Base-by-base conservation (phyloP, 805 yeast genomes). In the Saccharomycopsis oosterbeekiorum region DNA sequence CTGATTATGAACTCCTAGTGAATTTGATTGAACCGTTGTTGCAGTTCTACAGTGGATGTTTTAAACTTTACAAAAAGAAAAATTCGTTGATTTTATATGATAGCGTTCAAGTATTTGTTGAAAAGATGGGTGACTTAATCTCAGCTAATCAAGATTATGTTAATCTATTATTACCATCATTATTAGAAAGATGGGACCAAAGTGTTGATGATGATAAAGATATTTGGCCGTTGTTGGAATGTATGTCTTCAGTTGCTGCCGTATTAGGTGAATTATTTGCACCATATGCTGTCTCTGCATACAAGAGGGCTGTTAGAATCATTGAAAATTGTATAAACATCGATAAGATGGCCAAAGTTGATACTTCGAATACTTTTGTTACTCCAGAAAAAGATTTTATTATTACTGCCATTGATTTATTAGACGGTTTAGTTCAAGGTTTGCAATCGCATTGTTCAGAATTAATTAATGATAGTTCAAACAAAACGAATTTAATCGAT, bases 351-450 rank as follows among this genome's bases (percentile, higher is more conserved):
- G 80, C 86, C 42, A 81, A 80, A 39, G 77, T 80, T 24, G 86
- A 90, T 69, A 91, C 94, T 9, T 76, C 77, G 11, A 77, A 84
- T 56, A 54, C 50, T 19, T 47, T 47, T 24, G 84, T 82, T 34
- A 83, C 88, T 0, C 96, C 97, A 0, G 97, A 94, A 69, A 88
- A 86, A 69, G 97, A 92, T 71, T 91, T 92, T 68, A 80, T 89
- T 62, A 90, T 93, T 40, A 89, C 97, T 0, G 83, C 97, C 1
- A 71, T 94, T 47, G 99, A 94, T 70, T 78, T 94, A 67, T 80
- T 94, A 37, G 98, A 93, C 72, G 99, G 99, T 2, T 75, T 94
- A 60, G 85, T 91, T 24, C 98, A 93, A 74, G 98, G 97, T 0
- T 78, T 94, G 61, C 88, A 88, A 14, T 71, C 75, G 8, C 84